These are phyloP conservation scores for Marasmius sp. DNA, from an alignment of 1,284 basidiomycete genomes.

Conservation along the genomic window DNA sequence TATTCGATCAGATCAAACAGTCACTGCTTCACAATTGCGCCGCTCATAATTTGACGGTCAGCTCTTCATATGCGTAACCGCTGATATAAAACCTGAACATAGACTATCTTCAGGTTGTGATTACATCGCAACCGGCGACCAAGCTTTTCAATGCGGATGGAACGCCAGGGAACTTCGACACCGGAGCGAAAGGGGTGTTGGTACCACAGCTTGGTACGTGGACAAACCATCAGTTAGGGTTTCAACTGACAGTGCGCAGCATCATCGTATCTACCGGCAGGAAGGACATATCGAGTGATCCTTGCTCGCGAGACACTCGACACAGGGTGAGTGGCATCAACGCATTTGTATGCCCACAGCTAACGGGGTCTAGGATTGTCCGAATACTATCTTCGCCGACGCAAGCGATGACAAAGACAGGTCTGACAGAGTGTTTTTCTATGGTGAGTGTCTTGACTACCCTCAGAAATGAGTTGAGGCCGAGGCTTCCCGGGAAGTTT, in stretches of 20 bases:
- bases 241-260: constrained; percentile 23
- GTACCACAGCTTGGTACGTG: constrained; percentile 11
- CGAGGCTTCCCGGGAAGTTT: neutral
- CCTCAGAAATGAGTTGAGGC: neutral
- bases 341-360: neutral
- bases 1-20: constrained; percentile 55
- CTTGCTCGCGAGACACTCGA: constrained; percentile 30
- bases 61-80: constrained; percentile 8
- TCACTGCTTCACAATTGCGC: constrained; percentile 49
- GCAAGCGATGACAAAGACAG: neutral
- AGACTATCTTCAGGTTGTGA: constrained; percentile 46
- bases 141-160: constrained; percentile 66
- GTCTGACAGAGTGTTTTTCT: neutral
- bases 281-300: constrained; percentile 34
- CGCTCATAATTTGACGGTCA: constrained; percentile 52
- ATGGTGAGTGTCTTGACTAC: neutral
- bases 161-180: constrained; percentile 42
- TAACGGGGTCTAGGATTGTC: constrained; percentile 16
- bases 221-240: neutral
- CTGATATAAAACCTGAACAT: constrained; percentile 1
- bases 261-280: constrained; percentile 34
- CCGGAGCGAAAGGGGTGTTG: constrained; percentile 17
- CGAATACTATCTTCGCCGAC: constrained; percentile 30
- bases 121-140: constrained; percentile 68
- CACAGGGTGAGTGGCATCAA: constrained; percentile 28